Evolutionary conservation across 2,329 filamentous ascomycete species (phyloP), one percentile per base, ranked within the genome.

Genomic region (Clonostachys chloroleuca): DNA sequence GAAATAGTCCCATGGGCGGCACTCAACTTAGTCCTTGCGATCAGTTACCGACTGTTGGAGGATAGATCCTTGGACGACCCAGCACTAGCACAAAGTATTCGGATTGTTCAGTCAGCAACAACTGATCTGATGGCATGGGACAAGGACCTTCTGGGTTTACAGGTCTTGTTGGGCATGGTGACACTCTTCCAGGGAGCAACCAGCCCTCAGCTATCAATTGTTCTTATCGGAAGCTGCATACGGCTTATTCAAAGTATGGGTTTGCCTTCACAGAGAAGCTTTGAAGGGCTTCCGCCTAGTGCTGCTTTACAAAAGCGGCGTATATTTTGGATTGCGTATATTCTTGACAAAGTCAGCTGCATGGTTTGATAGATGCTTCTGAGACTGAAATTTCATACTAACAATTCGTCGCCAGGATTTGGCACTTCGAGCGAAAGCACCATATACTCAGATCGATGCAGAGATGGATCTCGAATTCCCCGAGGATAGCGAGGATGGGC

Each of bases 401-500:
- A 30, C 24, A 30, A 30, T 4, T 30, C 8, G 9, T 30, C 8
- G 9, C 8, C 13, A 42, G 34, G 64, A 67, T 36, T 63, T 72
- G 17, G 66, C 63, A 36, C 51, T 73, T 1, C 56, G 63, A 8
- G 60, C 60, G 5, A 59, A 57, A 17, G 66, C 64, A 0, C 70
- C 70, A 0, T 67, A 69, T 1, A 54, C 66, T 2, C 67, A 71
- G 35, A 47, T 58, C 2, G 68, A 74, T 36, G 57, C 58, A 4
- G 70, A 73, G n/a, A 60, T 73, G 4, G 70, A 73, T 16, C 49
- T 72, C 5, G 58, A 66, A 3, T 60, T 73, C 1, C 68, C 70
- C 0, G 52, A 51, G 0, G 30, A 53, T 1, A 57, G 59, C 0
- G 46, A 53, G 1, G 68, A 72, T 24, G 60, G 57, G 2, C 54